Evolutionary conservation across 805 yeast species (phyloP).

Genomic region (Teunomyces aglyptinius): DNA sequence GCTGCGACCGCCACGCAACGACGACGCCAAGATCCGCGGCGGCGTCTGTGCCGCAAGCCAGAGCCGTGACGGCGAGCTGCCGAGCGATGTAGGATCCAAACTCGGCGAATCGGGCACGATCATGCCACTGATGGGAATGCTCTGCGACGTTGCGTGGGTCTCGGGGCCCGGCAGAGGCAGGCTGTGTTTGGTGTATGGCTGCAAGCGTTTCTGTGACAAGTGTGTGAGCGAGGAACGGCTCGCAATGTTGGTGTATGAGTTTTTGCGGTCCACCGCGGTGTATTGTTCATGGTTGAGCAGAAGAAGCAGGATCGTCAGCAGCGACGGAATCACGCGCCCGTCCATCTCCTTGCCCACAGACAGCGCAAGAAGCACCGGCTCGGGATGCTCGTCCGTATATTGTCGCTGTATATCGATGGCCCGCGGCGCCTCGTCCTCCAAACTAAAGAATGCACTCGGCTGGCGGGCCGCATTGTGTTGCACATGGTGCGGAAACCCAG

Average conservation of each 20-base stretch:
- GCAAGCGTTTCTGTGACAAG: constrained; percentile 33
- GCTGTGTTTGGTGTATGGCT: constrained; percentile 22
- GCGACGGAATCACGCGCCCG: constrained; percentile 42
- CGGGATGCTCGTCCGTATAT: constrained; percentile 39
- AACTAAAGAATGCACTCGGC: constrained; percentile 10
- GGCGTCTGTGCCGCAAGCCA: constrained; percentile 55
- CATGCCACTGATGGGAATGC: constrained; percentile 25
- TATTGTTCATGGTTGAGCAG: constrained; percentile 19
- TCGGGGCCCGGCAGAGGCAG: constrained; percentile 4
- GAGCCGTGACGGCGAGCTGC: constrained; percentile 56
- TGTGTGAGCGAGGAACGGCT: constrained; percentile 24
- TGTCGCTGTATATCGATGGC: constrained; percentile 5
- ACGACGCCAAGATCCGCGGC: constrained; percentile 32
- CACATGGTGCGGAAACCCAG: constrained; percentile 8
- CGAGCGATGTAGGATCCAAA: constrained; percentile 49
- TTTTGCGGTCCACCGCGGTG: constrained; percentile 16
- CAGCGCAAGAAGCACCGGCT: constrained; percentile 42
- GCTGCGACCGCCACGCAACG: constrained; percentile 1
- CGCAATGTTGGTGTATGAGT: constrained; percentile 15
- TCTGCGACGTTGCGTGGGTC: constrained; percentile 20
- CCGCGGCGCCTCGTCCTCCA: constrained; percentile 10
- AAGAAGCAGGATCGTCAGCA: constrained; percentile 40
- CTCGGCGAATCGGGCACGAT: constrained; percentile 51
- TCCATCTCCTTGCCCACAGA: constrained; percentile 42
- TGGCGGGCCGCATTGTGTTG: neutral